Percentiles rank a stretch among this genome's conserved stretches.
These are phyloP conservation scores for Adansonia madagascariensis DNA, from an alignment of 441 rosid genomes.

Conservation along the genomic window DNA sequence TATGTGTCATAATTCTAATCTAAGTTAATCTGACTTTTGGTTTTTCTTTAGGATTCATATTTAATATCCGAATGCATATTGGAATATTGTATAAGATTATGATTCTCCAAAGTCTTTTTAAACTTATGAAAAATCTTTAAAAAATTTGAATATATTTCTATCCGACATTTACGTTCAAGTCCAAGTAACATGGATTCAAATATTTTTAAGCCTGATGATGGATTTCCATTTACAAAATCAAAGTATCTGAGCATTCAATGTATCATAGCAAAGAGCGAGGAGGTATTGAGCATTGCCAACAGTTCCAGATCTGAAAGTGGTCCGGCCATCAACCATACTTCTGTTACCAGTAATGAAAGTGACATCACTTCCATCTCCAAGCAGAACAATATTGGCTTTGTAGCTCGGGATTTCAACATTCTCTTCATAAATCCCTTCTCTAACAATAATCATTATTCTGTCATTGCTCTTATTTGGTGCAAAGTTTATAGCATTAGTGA, in stretches of 20 bases:
- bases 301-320: conserved; percentile 89
- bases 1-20: background rate
- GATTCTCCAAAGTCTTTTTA: too few relatives aligned
- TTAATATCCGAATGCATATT: too few relatives aligned
- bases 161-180: too few relatives aligned
- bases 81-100: too few relatives aligned
- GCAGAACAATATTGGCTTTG: conserved; percentile 66
- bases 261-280: background rate
- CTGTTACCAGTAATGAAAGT: conserved; percentile 66
- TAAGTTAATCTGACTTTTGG: too few relatives aligned
- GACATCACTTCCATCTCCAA: conserved; percentile 68
- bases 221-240: background rate
- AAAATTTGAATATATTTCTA: too few relatives aligned
- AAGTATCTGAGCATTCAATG: background rate
- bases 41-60: too few relatives aligned
- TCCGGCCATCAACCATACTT: conserved; percentile 76
- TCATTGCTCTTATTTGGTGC: conserved; percentile 67
- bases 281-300: conserved; percentile 45
- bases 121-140: too few relatives aligned
- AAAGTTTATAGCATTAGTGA: conserved; percentile 62
- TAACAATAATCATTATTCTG: conserved; percentile 51
- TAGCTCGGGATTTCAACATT: conserved; percentile 64
- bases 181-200: background rate
- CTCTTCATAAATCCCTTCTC: conserved; percentile 65
- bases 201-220: background rate